Evolutionary conservation across 2,329 filamentous ascomycete genomes (phyloP), one percentile per base, ranked within the genome.

Genomic region (Aureobasidium sp.): DNA sequence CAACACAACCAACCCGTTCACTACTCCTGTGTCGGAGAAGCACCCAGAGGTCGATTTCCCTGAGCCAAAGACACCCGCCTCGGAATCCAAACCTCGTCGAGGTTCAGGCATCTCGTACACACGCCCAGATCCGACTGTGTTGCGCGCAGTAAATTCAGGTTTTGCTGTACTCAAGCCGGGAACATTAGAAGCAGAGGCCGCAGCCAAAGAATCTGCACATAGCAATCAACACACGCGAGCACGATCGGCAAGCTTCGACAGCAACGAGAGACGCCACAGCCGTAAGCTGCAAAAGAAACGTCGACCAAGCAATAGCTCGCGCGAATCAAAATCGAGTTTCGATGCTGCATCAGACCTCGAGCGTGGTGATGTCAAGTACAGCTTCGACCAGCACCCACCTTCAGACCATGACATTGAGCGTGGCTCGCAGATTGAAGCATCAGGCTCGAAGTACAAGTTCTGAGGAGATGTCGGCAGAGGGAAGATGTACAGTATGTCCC

Each of bases 111-210:
- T 59, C 21, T 62, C 62, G 4, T 47, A 57, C 42, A 60, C 54
- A 19, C 53, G 57, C 17, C 50, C 57, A 15, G 61, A 61, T 21
- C 57, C 63, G 1, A 57, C 60, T 9, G 50, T 64, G 11, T 43
- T 64, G 5, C 58, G 63, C 27, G 40, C 47, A 25, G 62, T 64
- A 23, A 65, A 63, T n/a, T 64, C 68, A 37, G 71, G 71, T 4
- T 74, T 73, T 51, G 70, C 72, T 27, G 69, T 74, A 25, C 62
- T 74, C 4, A 67, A 63, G 54, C 69, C 69, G 8, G 70, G 71
- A 21, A 68, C 71, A 8, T 62, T 73, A 25, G 63, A 65, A 2
- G 59, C 49, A 15, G 61, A 65, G 33, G 60, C 64, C 55, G 51
- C 63, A 64, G 46, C 60, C 33, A 57, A 46, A n/a, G 53, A 45